These are phyloP conservation scores for Stygiomarasmius scandens DNA, from an alignment of 1,284 basidiomycete species.

Conservation along the genomic window DNA sequence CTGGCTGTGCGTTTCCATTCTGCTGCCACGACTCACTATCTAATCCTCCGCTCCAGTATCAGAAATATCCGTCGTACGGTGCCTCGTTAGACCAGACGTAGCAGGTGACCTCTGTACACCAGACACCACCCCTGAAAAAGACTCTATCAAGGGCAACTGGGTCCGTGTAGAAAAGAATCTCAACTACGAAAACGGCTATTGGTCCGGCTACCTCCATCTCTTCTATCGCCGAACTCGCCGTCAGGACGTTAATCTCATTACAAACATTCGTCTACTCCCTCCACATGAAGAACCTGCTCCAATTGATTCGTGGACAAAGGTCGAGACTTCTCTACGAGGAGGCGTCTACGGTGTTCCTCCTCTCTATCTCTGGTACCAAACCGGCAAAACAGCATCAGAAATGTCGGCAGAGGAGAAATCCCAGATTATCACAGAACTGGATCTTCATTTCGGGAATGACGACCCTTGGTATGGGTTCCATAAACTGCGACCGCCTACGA, in stretches of 20 bases:
- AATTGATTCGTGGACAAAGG: constrained; percentile 58
- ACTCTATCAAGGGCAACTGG: constrained; percentile 86
- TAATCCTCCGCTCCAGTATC: constrained; percentile 56
- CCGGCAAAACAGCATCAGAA: constrained; percentile 60
- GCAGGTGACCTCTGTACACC: constrained; percentile 68
- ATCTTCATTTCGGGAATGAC: constrained; percentile 81
- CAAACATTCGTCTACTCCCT: constrained; percentile 60
- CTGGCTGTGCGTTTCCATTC: constrained; percentile 61
- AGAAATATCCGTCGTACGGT: constrained; percentile 76
- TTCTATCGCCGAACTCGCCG: constrained; percentile 86
- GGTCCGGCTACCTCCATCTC: constrained; percentile 62
- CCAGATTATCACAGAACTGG: constrained; percentile 84
- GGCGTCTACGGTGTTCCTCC: constrained; percentile 55
- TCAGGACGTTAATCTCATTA: constrained; percentile 72
- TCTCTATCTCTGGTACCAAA: constrained; percentile 76
- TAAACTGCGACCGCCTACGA: constrained; percentile 61
- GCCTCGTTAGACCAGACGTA: constrained; percentile 65
- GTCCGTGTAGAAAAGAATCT: constrained; percentile 81
- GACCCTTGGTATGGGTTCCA: constrained; percentile 85
- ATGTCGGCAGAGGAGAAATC: constrained; percentile 61
- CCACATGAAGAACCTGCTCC: constrained; percentile 50
- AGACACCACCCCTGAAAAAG: constrained; percentile 66
- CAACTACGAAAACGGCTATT: constrained; percentile 66
- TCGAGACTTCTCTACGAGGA: constrained; percentile 55
- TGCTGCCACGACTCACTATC: constrained; percentile 1